Evolutionary conservation across 1,284 basidiomycete species (phyloP).

Genomic region (Cutaneotrichosporon sp.): DNA sequence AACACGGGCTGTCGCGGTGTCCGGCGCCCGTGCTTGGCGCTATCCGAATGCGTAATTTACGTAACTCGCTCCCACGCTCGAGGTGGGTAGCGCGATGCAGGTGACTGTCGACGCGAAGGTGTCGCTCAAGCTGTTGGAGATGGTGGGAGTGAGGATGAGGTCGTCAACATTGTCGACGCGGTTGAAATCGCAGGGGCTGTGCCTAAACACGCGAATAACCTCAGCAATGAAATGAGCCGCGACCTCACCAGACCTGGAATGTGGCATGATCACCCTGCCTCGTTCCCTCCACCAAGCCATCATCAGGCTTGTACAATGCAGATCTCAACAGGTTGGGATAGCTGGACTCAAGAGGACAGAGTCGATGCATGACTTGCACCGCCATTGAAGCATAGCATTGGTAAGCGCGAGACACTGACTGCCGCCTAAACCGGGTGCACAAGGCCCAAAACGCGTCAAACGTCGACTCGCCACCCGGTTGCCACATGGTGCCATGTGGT

Average conservation of each 20-base stretch:
- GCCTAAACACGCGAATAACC: not conserved
- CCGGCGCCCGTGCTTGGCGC: too few species aligned
- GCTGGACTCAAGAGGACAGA: too few species aligned
- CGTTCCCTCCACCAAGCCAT: too few species aligned
- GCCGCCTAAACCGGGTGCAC: too few species aligned
- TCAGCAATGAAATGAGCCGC: too few species aligned
- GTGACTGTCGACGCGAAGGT: not conserved
- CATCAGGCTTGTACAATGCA: too few species aligned
- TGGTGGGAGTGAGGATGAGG: not conserved
- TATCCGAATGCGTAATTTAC: not conserved
- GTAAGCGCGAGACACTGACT: too few species aligned
- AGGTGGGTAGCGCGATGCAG: not conserved
- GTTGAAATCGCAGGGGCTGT: not conserved
- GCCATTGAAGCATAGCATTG: not conserved
- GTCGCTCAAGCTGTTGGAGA: not conserved
- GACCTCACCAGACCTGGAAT: too few species aligned
- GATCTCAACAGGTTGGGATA: too few species aligned
- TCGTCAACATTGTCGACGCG: not conserved
- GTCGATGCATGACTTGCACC: not conserved
- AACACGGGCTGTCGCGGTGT: not conserved
- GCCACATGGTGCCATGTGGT: slow-evolving; percentile 9
- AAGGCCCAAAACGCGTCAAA: too few species aligned
- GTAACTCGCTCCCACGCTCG: not conserved
- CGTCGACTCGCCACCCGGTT: not conserved
- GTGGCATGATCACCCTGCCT: too few species aligned